Conservation (phyloP, 768 basidiomycete genomes). For the Serendipita vermifera region DNA sequence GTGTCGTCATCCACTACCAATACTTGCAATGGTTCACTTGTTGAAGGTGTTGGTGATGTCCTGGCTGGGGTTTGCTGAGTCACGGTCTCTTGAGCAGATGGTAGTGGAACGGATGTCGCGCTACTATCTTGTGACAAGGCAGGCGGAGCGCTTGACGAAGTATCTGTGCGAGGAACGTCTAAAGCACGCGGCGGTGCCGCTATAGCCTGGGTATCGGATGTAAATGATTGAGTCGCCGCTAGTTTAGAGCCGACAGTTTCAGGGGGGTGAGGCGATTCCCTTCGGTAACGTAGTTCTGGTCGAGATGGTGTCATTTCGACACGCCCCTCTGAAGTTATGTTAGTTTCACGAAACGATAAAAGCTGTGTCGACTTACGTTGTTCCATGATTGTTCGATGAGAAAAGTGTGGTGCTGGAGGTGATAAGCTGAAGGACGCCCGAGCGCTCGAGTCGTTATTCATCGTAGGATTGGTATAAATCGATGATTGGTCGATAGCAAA, state of each 20-base stretch:
- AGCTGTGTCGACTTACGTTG: neutral
- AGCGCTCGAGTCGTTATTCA: neutral
- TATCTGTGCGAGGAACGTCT: neutral
- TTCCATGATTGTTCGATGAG: slow-evolving; percentile 8
- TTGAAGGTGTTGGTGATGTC: slow-evolving; percentile 10
- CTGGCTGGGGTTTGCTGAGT: slow-evolving; percentile 5
- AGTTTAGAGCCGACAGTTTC: no score
- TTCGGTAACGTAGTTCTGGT: slow-evolving; percentile 4
- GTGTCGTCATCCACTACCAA: slow-evolving; percentile 77
- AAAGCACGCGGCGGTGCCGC: neutral
- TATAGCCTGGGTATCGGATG: neutral
- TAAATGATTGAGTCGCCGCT: neutral
- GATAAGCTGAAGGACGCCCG: neutral
- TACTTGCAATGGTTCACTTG: slow-evolving; percentile 38
- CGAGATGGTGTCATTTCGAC: neutral
- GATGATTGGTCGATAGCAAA: slow-evolving; percentile 1
- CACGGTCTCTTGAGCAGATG: neutral
- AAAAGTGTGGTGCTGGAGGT: neutral
- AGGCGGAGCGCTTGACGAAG: neutral
- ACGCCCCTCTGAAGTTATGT: neutral
- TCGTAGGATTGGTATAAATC: neutral
- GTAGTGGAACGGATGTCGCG: neutral
- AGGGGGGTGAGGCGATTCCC: neutral
- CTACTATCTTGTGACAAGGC: neutral
- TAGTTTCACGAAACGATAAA: no score